Conservation (phyloP, 2,329 filamentous ascomycete genomes). For the Neoscytalidium dimidiatum region DNA sequence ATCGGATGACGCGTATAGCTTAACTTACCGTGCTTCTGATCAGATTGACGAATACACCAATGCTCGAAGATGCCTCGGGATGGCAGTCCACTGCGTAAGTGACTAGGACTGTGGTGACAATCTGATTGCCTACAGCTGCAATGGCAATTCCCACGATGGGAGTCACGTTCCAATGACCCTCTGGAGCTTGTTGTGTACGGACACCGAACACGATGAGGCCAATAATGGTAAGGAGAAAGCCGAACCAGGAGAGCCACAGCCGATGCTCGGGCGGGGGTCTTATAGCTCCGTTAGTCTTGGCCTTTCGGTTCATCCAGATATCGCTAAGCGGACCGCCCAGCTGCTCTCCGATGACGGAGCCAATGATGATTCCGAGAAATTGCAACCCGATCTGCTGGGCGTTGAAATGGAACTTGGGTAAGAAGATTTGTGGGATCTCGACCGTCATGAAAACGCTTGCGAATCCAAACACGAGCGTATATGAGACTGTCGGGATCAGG, state of each 20-base stretch:
- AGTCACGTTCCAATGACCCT: slow-evolving; percentile 56
- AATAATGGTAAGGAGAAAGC: slow-evolving; percentile 52
- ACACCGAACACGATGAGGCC: slow-evolving; percentile 59
- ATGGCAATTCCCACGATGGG: slow-evolving; percentile 57
- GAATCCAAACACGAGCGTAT: slow-evolving; percentile 61
- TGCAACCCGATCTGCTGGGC: slow-evolving; percentile 61
- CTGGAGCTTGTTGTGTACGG: slow-evolving; percentile 47
- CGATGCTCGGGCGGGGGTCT: slow-evolving; percentile 53
- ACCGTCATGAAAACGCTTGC: slow-evolving; percentile 56
- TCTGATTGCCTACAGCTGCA: slow-evolving; percentile 58
- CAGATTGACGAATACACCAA: slow-evolving; percentile 62
- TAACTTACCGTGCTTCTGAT: slow-evolving; percentile 46
- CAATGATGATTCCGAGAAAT: slow-evolving; percentile 59
- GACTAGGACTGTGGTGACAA: slow-evolving; percentile 61
- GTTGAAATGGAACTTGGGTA: slow-evolving; percentile 58
- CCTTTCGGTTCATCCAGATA: slow-evolving; percentile 51
- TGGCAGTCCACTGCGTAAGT: slow-evolving; percentile 64
- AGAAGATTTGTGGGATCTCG: slow-evolving; percentile 62
- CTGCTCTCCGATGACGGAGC: slow-evolving; percentile 60
- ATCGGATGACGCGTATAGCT: not conserved
- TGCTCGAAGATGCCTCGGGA: slow-evolving; percentile 52
- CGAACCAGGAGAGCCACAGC: slow-evolving; percentile 59
- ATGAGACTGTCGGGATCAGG: slow-evolving; percentile 53
- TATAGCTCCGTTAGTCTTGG: slow-evolving; percentile 33
- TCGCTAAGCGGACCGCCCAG: slow-evolving; percentile 58